Conservation (phyloP, 2,329 filamentous ascomycete genomes). For the Neonectria coccinea region DNA sequence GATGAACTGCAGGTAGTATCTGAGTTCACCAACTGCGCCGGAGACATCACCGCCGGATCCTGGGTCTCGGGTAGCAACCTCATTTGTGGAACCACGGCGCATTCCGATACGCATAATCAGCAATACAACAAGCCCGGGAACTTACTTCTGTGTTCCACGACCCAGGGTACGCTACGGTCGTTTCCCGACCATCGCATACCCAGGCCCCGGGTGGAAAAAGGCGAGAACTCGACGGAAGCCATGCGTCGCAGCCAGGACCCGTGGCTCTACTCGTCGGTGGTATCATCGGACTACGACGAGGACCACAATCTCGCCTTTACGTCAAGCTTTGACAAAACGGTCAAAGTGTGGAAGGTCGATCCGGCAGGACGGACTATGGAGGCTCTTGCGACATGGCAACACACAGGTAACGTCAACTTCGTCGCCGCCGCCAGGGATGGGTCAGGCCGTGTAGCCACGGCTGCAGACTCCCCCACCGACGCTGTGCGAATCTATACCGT, state of each 20-base stretch:
- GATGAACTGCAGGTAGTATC: conserved; percentile 63
- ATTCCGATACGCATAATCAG: conserved; percentile 72
- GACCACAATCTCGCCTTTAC: conserved; percentile 63
- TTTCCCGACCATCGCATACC: conserved; percentile 69
- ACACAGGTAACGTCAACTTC: conserved; percentile 72
- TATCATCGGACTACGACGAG: conserved; percentile 68
- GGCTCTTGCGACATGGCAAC: conserved; percentile 62
- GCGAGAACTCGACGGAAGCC: conserved; percentile 66
- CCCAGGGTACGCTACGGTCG: conserved; percentile 58
- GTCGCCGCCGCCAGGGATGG: conserved; percentile 65
- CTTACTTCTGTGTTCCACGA: conserved; percentile 65
- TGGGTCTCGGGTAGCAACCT: conserved; percentile 68
- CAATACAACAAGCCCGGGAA: conserved; percentile 76
- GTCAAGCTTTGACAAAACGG: conserved; percentile 71
- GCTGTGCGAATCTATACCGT: conserved; percentile 70
- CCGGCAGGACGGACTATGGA: conserved; percentile 56
- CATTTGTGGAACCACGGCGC: conserved; percentile 71
- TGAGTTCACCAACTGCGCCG: conserved; percentile 71
- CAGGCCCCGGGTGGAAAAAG: conserved; percentile 64
- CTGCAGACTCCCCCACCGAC: conserved; percentile 64
- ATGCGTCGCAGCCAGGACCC: conserved; percentile 71
- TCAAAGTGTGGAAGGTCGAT: conserved; percentile 68
- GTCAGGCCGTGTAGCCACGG: conserved; percentile 67
- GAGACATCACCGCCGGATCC: conserved; percentile 68
- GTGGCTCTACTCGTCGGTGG: conserved; percentile 74